These are phyloP conservation scores for Crithidia fasciculata DNA, from an alignment of 208 protist genomes.

Conservation along the genomic window DNA sequence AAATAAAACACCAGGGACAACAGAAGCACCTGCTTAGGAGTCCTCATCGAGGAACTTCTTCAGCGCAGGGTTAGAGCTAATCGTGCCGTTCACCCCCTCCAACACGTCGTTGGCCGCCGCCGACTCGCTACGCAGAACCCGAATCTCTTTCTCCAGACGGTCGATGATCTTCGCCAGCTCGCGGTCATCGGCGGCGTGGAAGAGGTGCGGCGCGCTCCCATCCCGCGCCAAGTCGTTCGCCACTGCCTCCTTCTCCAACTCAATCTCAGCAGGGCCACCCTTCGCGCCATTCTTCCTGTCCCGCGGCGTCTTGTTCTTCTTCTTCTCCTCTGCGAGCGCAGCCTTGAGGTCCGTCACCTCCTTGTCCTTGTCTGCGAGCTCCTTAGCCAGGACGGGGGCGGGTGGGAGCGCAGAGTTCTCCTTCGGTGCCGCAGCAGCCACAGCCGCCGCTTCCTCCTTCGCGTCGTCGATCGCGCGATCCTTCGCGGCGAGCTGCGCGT, in stretches of 20 bases:
- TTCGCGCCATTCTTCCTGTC: constrained; percentile 1
- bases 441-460: constrained; percentile 4
- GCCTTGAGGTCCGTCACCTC: background rate
- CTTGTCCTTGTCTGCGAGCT: constrained; percentile 4
- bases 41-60: constrained; percentile 20
- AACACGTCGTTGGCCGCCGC: constrained; percentile 7
- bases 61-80: constrained; percentile 3
- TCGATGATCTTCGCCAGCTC: constrained; percentile 23
- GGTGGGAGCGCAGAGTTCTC: background rate
- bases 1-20: background rate
- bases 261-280: background rate
- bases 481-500: constrained; percentile 20
- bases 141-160: constrained; percentile 20
- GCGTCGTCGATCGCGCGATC: constrained; percentile 20
- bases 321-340: constrained; percentile 8
- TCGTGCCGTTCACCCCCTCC: constrained; percentile 13
- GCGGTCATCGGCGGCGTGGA: constrained; percentile 20
- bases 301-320: background rate
- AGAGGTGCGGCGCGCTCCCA: constrained; percentile 13
- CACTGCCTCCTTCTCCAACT: constrained; percentile 15
- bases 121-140: constrained; percentile 18
- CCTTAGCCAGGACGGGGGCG: constrained; percentile 4
- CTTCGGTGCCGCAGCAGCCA: background rate
- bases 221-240: constrained; percentile 3
- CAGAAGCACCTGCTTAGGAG: constrained; percentile 1